Evolutionary conservation across 2,329 filamentous ascomycete species (phyloP).

Genomic region (Tympanopsis confertula): DNA sequence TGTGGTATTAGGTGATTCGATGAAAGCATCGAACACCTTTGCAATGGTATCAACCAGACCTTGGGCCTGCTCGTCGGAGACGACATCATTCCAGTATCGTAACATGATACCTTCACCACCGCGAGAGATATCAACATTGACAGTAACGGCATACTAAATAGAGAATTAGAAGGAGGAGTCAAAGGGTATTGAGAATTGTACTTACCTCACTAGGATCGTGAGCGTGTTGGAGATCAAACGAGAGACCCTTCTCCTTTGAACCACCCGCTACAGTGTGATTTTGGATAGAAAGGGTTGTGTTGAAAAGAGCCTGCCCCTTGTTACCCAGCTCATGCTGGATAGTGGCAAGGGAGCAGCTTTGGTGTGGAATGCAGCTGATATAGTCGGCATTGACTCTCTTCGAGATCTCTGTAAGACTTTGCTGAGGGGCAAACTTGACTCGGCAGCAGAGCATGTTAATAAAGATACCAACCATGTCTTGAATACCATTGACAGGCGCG

Average conservation of each 20-base stretch:
- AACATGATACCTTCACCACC: constrained; percentile 20
- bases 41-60: constrained; percentile 5
- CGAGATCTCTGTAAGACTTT: constrained; percentile 19
- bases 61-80: constrained; percentile 12
- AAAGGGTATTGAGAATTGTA: too few relatives aligned
- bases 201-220: constrained; percentile 17
- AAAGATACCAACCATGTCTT: constrained; percentile 13
- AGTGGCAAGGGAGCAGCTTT: constrained; percentile 27
- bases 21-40: background rate
- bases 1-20: background rate
- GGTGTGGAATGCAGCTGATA: constrained; percentile 26
- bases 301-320: constrained; percentile 20
- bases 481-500: constrained; percentile 12
- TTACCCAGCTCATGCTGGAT: constrained; percentile 23
- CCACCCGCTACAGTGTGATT: constrained; percentile 12
- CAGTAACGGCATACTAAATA: background rate
- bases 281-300: constrained; percentile 25
- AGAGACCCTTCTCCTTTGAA: constrained; percentile 10
- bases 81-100: constrained; percentile 21
- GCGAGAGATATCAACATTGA: constrained; percentile 10
- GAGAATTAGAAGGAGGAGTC: too few relatives aligned
- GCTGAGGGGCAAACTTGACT: constrained; percentile 18
- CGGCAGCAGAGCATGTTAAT: constrained; percentile 35
- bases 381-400: constrained; percentile 27
- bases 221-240: constrained; percentile 16